Evolutionary conservation across 2,329 filamentous ascomycete species (phyloP), one percentile per base, ranked within the genome.

Genomic region (Byssothecium circinans): DNA sequence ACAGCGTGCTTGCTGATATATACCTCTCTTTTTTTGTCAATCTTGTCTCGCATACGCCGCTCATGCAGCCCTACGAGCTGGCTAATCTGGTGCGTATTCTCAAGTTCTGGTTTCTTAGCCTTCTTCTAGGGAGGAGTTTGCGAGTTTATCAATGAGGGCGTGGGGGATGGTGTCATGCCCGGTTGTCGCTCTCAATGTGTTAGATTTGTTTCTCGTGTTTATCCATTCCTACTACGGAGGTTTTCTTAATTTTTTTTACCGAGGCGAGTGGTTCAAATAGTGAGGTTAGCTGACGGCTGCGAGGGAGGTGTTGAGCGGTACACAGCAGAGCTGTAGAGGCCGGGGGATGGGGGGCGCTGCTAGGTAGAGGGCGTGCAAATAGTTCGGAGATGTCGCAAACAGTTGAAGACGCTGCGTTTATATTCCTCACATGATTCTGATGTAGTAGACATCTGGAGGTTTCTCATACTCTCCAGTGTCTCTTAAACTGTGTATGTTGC

Each of bases 1-100:
- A 60, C 56, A 66, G 65, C n/a, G 3, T 23, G 54, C 50, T 57
- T 61, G 58, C 60, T 62, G 54, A 49, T 60, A 22, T 18, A 51
- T 40, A 51, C 45, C 49, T 54, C 47, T 56, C 42, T 43, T 47
- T 47, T 34, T 19, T 29, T 35, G 11, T 41, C 29, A 10, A 36
- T 30, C 4, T 33, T 22, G 15, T 38, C 5, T 23, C 17, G 20
- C 18, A 38, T 38, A 38, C 35, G 18, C 18, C 35, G 37, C 15
- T 23, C 20, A 40, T 40, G 20, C 37, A 23, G 22, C 29, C 22
- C 17, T 10, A 44, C 18, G 18, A 38, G 35, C 43, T 23, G 30
- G 17, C 19, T 29, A 29, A 17, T 29, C 36, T 14, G 20, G 7
- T 49, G 25, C 14, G 12, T 25, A 32, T n/a, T 41, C 41, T 30